A percentile compares a stretch with the other conserved stretches of the same genome.
Evolutionary conservation across 75 land plant genomes (phyloP).

Genomic region (Sequoia sempervirens): DNA sequence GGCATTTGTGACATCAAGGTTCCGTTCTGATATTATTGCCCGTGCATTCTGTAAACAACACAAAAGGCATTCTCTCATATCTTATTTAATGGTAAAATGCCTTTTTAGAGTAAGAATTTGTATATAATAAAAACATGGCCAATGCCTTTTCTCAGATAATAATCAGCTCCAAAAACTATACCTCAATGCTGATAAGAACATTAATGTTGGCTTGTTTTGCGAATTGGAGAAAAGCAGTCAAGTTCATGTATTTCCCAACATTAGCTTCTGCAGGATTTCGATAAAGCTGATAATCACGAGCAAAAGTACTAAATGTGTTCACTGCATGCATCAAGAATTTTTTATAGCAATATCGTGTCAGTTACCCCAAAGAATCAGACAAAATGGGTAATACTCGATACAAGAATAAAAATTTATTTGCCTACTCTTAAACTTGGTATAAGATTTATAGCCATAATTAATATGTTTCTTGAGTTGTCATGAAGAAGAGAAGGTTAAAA

Average conservation of each 20-base stretch:
- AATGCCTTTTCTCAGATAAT: not conserved
- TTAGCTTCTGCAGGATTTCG: slow-evolving; percentile 63
- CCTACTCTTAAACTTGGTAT: not conserved
- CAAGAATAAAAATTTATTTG: not conserved
- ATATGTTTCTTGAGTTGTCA: not conserved
- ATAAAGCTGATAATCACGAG: slow-evolving; percentile 2
- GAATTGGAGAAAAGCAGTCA: slow-evolving; percentile 59
- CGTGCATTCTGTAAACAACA: slow-evolving; percentile 13
- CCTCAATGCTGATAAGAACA: slow-evolving; percentile 68
- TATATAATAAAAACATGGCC: slow-evolving; percentile 30
- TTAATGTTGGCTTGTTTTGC: slow-evolving; percentile 64
- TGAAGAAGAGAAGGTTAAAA: not conserved
- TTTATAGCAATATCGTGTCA: not conserved
- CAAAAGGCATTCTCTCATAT: slow-evolving; percentile 13
- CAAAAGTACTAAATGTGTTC: slow-evolving; percentile 38
- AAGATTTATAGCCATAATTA: not conserved
- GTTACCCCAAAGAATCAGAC: not conserved
- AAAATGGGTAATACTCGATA: not conserved
- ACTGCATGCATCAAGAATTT: not conserved
- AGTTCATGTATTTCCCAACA: slow-evolving; percentile 46
- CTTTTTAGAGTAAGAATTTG: slow-evolving; percentile 26
- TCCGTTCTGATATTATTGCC: not conserved
- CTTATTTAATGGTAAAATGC: slow-evolving; percentile 13
- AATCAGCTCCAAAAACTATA: slow-evolving; percentile 9
- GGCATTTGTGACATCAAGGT: not conserved